Percentiles rank a stretch among this genome's conserved stretches.
These are phyloP conservation scores for Sapria himalayana DNA, from an alignment of 345 rosid species.

Conservation along the genomic window DNA sequence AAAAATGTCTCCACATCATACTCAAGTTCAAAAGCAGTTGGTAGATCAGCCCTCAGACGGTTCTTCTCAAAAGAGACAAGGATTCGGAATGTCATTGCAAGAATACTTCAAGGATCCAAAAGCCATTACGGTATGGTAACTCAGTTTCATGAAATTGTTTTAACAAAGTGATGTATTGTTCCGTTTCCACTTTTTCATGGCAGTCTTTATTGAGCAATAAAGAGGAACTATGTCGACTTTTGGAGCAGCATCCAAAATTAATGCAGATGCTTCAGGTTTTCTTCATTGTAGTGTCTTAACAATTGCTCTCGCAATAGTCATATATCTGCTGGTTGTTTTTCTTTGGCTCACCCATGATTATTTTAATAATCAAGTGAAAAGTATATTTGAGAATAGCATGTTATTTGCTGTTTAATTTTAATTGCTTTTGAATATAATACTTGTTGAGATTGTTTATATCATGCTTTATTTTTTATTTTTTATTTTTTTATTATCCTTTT, in stretches of 20 bases:
- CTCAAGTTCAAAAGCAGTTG: slow-evolving; percentile 21
- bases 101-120: slow-evolving; percentile 85
- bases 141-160: background rate
- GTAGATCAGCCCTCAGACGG: slow-evolving; percentile 39
- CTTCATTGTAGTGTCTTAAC: too few relatives aligned
- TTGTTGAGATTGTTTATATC: too few relatives aligned
- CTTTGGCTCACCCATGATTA: too few relatives aligned
- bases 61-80: slow-evolving; percentile 45
- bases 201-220: slow-evolving; percentile 83
- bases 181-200: slow-evolving; percentile 9
- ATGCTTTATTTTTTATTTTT: too few relatives aligned
- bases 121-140: slow-evolving; percentile 58
- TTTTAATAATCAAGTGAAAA: too few relatives aligned
- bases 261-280: slow-evolving; percentile 98
- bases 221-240: slow-evolving; percentile 84
- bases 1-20: slow-evolving; percentile 28
- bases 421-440: too few relatives aligned
- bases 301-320: too few relatives aligned
- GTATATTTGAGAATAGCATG: too few relatives aligned
- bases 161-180: background rate
- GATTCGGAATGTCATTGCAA: slow-evolving; percentile 62
- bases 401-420: too few relatives aligned
- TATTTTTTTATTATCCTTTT: too few relatives aligned
- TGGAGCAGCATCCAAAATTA: slow-evolving; percentile 90
- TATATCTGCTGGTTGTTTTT: too few relatives aligned